These are phyloP conservation scores for Kandelia obovata DNA, from an alignment of 345 rosid species.

Conservation along the genomic window DNA sequence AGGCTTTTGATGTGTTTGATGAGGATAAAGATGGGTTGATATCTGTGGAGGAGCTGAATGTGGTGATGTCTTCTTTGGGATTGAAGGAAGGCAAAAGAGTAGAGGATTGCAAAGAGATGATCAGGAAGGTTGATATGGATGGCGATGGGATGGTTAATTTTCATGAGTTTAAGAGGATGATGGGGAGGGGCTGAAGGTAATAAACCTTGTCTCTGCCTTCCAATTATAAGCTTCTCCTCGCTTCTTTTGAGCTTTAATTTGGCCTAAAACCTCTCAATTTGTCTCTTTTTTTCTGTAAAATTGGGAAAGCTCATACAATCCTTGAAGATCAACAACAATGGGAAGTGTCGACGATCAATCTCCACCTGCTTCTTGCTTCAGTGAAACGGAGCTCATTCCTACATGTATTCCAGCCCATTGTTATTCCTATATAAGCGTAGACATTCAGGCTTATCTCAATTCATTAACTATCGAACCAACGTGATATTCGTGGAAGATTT, in stretches of 20 bases:
- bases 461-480: too few species aligned
- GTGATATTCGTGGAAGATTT: too few species aligned
- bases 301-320: too few species aligned
- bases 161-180: conserved; percentile 28
- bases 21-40: conserved; percentile 30
- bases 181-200: conserved; percentile 7
- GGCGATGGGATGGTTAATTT: conserved; percentile 34
- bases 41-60: conserved; percentile 22
- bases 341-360: too few species aligned
- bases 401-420: background rate
- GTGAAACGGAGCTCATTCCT: background rate
- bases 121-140: conserved; percentile 22
- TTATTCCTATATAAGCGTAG: too few species aligned
- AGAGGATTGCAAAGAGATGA: conserved; percentile 27
- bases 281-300: background rate
- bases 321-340: too few species aligned
- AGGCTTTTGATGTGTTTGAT: conserved; percentile 34
- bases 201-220: conserved; percentile 15
- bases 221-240: background rate
- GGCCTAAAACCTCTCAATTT: too few species aligned
- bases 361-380: background rate
- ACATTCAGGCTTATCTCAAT: too few species aligned
- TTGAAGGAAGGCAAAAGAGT: conserved; percentile 19
- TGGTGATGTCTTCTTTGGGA: conserved; percentile 20
- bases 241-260: too few species aligned